Conservation (phyloP, 1,139 yeast genomes). For the Kluyveromyces sp. region DNA sequence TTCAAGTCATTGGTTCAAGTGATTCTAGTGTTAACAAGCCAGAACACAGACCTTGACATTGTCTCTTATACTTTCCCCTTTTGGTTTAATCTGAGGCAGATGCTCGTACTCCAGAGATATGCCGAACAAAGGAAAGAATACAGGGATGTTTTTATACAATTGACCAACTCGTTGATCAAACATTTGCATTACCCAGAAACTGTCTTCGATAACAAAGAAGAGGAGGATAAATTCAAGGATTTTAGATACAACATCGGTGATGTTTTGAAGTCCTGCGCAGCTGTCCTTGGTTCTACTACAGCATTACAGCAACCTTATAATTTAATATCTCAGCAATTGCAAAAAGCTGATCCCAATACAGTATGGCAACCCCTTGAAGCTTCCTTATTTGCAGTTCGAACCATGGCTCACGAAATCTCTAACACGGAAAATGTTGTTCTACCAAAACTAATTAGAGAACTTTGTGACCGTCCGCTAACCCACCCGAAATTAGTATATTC, state of each 20-base stretch:
- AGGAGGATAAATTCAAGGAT: slow-evolving; percentile 87
- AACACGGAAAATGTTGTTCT: slow-evolving; percentile 57
- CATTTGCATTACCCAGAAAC: slow-evolving; percentile 72
- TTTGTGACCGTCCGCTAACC: slow-evolving; percentile 68
- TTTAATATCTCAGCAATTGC: slow-evolving; percentile 25
- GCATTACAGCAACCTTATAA: slow-evolving; percentile 46
- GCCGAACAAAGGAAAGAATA: slow-evolving; percentile 51
- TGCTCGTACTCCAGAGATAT: slow-evolving; percentile 57
- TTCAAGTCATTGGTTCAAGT: slow-evolving; percentile 75
- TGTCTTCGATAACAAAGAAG: slow-evolving; percentile 43
- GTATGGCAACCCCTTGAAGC: slow-evolving; percentile 88
- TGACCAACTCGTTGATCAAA: slow-evolving; percentile 59
- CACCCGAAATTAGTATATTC: slow-evolving; percentile 86
- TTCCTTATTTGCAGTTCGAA: slow-evolving; percentile 79
- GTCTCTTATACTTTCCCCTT: slow-evolving; percentile 87
- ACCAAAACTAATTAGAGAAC: slow-evolving; percentile 49
- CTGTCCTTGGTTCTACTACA: slow-evolving; percentile 69
- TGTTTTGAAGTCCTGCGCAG: slow-evolving; percentile 89
- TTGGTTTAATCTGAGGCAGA: slow-evolving; percentile 79
- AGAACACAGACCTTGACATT: slow-evolving; percentile 64
- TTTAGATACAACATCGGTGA: slow-evolving; percentile 97
- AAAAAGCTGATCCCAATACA: slow-evolving; percentile 10
- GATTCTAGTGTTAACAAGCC: slow-evolving; percentile 38
- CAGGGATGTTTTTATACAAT: slow-evolving; percentile 51
- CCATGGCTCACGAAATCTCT: slow-evolving; percentile 91